Evolutionary conservation across 2,329 filamentous ascomycete genomes (phyloP).

Genomic region (Parafenestella ontariensis): DNA sequence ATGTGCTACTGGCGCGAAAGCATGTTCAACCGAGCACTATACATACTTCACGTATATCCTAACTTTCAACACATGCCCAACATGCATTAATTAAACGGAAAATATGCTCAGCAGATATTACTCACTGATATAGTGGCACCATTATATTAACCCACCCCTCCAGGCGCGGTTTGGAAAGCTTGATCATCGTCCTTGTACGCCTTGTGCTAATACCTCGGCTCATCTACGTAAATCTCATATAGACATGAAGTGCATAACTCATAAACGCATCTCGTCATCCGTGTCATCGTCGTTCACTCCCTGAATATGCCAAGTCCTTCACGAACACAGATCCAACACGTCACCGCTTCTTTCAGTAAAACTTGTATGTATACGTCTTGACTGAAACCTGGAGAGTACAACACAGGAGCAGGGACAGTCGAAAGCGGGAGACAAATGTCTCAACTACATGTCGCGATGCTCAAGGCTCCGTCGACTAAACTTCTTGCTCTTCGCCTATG

Average conservation of each 20-base stretch:
- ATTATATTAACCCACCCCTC: no score
- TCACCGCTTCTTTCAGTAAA: slow-evolving; percentile 8
- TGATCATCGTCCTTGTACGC: background rate
- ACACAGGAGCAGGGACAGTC: background rate
- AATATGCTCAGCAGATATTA: no score
- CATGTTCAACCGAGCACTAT: no score
- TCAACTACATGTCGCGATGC: background rate
- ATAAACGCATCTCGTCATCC: background rate
- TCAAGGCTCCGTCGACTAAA: background rate
- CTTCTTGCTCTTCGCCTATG: slow-evolving; percentile 45
- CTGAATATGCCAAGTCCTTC: background rate
- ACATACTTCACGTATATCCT: no score
- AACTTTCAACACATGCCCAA: no score
- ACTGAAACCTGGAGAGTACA: background rate
- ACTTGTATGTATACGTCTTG: background rate
- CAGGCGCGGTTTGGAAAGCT: no score
- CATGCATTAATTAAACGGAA: no score
- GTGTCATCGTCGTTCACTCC: background rate
- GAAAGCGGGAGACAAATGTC: background rate
- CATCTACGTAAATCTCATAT: background rate
- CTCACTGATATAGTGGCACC: background rate
- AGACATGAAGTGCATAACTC: background rate
- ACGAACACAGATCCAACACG: background rate
- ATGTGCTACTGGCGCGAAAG: no score
- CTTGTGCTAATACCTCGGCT: background rate